Evolutionary conservation across 192 early-diverging fungal genomes (phyloP).

Genomic region (Lobosporangium transversale): DNA sequence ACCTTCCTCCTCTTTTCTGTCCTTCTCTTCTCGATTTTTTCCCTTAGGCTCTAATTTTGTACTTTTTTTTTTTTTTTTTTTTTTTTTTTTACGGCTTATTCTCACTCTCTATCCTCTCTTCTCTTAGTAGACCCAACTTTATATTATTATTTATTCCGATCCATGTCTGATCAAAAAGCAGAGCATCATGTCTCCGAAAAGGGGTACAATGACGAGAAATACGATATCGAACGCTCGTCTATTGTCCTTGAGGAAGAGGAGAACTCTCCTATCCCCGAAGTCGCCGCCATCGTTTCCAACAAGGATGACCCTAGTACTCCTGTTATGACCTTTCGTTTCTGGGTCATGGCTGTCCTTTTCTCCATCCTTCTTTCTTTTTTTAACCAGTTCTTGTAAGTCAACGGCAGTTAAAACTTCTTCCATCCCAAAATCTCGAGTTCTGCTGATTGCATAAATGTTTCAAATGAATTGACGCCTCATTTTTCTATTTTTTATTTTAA

Average conservation of each 20-base stretch:
- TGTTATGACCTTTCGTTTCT: constrained; percentile 63
- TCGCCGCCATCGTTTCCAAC: constrained; percentile 57
- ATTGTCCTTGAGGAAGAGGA: constrained; percentile 54
- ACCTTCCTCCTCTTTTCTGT: neutral
- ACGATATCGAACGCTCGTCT: constrained; percentile 15
- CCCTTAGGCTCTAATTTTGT: too few species aligned
- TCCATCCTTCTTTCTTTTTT: constrained; percentile 53
- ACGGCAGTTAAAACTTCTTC: neutral
- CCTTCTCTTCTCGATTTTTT: constrained; percentile 3
- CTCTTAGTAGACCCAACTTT: neutral
- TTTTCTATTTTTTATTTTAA: neutral
- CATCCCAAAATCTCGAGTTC: neutral
- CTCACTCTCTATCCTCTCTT: constrained; percentile 2
- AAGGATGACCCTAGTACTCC: constrained; percentile 62
- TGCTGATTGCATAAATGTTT: neutral
- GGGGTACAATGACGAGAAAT: constrained; percentile 40
- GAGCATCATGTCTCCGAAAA: constrained; percentile 22
- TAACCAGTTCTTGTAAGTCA: constrained; percentile 53
- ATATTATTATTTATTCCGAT: neutral
- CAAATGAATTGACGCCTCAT: neutral
- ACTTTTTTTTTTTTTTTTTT: neutral
- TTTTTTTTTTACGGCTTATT: constrained; percentile 4
- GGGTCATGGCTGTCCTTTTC: constrained; percentile 56
- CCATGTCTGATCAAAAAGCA: constrained; percentile 28
- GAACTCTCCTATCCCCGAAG: constrained; percentile 61